Base-by-base conservation (phyloP, 2,329 filamentous ascomycete genomes). In the Aspergillus puulaauensis region DNA sequence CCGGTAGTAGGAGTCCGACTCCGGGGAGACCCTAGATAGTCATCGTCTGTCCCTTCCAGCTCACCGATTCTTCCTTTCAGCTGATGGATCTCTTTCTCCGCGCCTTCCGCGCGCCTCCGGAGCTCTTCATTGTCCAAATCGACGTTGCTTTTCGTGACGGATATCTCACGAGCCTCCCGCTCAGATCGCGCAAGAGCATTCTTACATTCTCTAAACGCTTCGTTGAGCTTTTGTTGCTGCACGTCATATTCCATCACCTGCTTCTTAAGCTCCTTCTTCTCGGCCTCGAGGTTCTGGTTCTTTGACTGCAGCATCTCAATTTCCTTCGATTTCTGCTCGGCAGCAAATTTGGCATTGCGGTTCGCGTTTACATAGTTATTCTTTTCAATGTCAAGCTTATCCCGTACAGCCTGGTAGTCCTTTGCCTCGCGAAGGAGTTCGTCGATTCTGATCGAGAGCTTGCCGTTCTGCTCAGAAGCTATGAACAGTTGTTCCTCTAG, bases 401-500 rank as follows among this genome's bases (percentile, higher is more conserved):
- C 79, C 54, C 80, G 77, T 12, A 80, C 63, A 57, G 77, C 77
- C 59, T 79, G 77, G 39, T 74, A 75, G 35, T 75, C 73, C 58
- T 79, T 75, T 17, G 75, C 75, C 62, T 80, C 78, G 55, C 77
- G 73, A 45, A 74, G 74, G 57, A 79, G 65, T 5, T 76, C 75
- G 57, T 79, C 76, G 6, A 77, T 79, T 75, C 56, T 77, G 71
- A 57, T 79, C 75, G 33, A 74, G 66, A 33, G 82, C 78, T 47
- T 75, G 57, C 79, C 76, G 9, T 77, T 73, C 58, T 79, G 76
- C 54, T 77, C 72, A 56, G 79, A 75, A 31, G 74, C 67, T 24
- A 82, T 78, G 56, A 89, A 83, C 11, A 88, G 75, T 64, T 90
- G 83, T 19, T 82, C 81, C 70, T 93, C 90, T 64, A 91, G 84